Conservation (phyloP, 441 rosid genomes). For the Hura crepitans region DNA sequence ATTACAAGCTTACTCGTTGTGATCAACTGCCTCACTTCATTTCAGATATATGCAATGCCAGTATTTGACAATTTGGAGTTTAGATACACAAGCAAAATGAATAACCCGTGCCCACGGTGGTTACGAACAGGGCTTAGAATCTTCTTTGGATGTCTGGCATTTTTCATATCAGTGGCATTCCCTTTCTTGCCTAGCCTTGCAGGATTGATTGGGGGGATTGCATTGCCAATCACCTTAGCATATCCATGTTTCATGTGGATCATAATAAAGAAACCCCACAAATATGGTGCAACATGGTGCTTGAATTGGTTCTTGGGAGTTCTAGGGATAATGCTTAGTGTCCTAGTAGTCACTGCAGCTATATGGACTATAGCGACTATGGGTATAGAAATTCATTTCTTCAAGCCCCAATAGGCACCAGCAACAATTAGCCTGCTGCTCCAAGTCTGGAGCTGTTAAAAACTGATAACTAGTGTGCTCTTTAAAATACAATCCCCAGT, state of each 20-base stretch:
- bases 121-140: slow-evolving; percentile 37
- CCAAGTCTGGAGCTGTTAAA: not conserved
- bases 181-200: slow-evolving; percentile 58
- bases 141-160: slow-evolving; percentile 44
- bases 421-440: not conserved
- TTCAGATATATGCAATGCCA: slow-evolving; percentile 63
- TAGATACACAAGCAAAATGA: slow-evolving; percentile 38
- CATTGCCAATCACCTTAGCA: slow-evolving; percentile 47
- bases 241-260: slow-evolving; percentile 61
- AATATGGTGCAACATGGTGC: slow-evolving; percentile 32
- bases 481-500: not conserved
- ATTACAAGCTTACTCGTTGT: slow-evolving; percentile 47
- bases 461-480: not conserved
- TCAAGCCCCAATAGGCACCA: slow-evolving; percentile 28
- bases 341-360: slow-evolving; percentile 36
- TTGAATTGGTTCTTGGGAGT: slow-evolving; percentile 37
- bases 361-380: slow-evolving; percentile 42
- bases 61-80: slow-evolving; percentile 53
- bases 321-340: slow-evolving; percentile 36
- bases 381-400: slow-evolving; percentile 47
- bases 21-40: slow-evolving; percentile 48
- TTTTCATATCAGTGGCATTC: slow-evolving; percentile 43
- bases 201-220: slow-evolving; percentile 50
- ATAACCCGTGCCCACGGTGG: slow-evolving; percentile 49
- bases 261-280: slow-evolving; percentile 38